A percentile compares a stretch with the other conserved stretches of the same genome.
phyloP scores from a whole-genome alignment of 2,329 filamentous ascomycete genomes.

The Fusarium lyarnte region DNA sequence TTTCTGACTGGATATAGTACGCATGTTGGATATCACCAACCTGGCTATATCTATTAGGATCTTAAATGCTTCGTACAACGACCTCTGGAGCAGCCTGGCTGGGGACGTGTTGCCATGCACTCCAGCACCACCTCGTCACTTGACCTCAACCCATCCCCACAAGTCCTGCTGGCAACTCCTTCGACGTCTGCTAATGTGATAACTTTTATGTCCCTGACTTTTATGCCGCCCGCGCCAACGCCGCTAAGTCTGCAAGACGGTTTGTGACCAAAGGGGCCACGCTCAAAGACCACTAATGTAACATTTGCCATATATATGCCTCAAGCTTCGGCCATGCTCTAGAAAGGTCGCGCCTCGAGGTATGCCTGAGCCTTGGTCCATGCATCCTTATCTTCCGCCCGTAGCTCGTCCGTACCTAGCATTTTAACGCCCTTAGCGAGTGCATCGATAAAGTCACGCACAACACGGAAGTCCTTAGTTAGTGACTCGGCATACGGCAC shows the following conservation, averaged over 20 bases:
- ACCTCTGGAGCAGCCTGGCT: conserved; percentile 2
- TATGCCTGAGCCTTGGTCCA: conserved; percentile 68
- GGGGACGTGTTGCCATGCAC: conserved; percentile 3
- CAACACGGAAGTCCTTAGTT: conserved; percentile 67
- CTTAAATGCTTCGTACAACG: conserved; percentile 8
- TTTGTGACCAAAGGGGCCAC: conserved; percentile 37
- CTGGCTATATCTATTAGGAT: conserved; percentile 12
- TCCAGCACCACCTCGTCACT: background rate
- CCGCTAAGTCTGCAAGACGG: conserved; percentile 38
- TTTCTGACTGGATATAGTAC: conserved; percentile 21
- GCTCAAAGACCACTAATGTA: conserved; percentile 33
- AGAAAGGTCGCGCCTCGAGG: conserved; percentile 57
- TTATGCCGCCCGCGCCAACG: conserved; percentile 42
- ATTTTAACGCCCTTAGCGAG: conserved; percentile 66
- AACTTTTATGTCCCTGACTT: conserved; percentile 38
- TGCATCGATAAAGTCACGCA: conserved; percentile 67
- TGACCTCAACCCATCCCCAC: conserved; percentile 29
- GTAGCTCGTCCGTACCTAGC: conserved; percentile 59
- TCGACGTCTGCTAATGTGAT: conserved; percentile 33
- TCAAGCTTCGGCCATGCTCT: conserved; percentile 21
- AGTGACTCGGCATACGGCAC: conserved; percentile 69
- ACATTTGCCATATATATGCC: conserved; percentile 32
- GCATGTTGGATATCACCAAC: conserved; percentile 10
- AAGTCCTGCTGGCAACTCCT: conserved; percentile 31
- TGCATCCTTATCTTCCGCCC: conserved; percentile 56